Evolutionary conservation across 176 grass and related monocot genomes (phyloP), one percentile per base, ranked within the genome.

Genomic region (Rhynchospora pubera): DNA sequence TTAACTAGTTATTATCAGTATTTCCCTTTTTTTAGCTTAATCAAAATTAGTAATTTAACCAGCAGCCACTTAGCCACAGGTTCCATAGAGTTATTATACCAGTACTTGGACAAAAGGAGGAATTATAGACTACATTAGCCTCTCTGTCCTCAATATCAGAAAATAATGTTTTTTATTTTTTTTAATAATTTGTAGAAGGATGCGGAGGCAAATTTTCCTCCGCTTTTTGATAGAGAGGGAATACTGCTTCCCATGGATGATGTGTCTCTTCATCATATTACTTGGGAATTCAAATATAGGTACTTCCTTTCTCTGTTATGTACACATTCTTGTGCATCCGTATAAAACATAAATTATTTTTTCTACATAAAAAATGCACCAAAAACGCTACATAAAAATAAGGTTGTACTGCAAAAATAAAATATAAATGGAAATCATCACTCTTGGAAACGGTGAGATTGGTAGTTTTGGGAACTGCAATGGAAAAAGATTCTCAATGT

Each of bases 281-380:
- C 83, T 82, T 94, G 95, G 95, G 92, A 90, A 65, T 94, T 98
- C 72, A 98, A 95, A 81, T 98, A 90, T 86, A 93, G 90, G 96
- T 94, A 83, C 53, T 11, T 85, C 52, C 84, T 67, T 34, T 65
- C 28, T 57, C 6, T n/a, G 22, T n/a, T 11, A 1, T 32, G 30
- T 14, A 62, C 12, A 62, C 51, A 32, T 82, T 62, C 34, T 63
- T 61, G 28, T 62, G 75, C 2, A 28, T 2, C 51, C 50, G 16
- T 57, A 10, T 44, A 80, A 57, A 44, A 44, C 23, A 42, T 13
- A 42, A 59, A 22, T 21, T 43, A 12, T 7, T 0, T 28, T 12
- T 80, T 10, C 7, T 44, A 62, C 6, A 61, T 44, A 6, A 61
- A 61, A 22, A 60, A 61, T 61, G 7, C 55, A 39, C 77, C 34